Base-by-base conservation (phyloP, 2,329 filamentous ascomycete genomes). In the Trichophyton mentagrophytes region DNA sequence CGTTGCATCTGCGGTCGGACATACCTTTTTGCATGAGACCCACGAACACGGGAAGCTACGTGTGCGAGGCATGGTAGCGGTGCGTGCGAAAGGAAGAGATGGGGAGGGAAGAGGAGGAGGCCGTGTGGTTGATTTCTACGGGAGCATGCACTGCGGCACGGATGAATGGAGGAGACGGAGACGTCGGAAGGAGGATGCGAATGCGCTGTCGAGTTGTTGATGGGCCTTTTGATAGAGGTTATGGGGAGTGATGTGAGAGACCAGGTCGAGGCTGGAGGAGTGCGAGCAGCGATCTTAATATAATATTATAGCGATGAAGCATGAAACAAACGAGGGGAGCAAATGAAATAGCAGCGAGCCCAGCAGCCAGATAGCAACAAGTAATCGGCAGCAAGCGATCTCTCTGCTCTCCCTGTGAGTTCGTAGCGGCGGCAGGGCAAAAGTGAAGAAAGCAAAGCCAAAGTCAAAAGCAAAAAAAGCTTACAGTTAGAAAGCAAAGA, bases 41-140 rank as follows among this genome's bases (percentile, higher is more conserved):
- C 75, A 77, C 11, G 73, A 66, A 66, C 75, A 77, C 65, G 72
- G 74, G 62, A 77, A 77, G 64, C 74, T 72, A 66, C 74, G 74
- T 64, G 72, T 71, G 65, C 68, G 74, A 60, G 73, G 72, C 74
- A 75, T 75, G 65, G 62, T 60, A 53, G 47, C 47, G n/a, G 55
- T 40, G 27, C 33, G 55, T 44, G 55, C 55, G 55, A 40, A 30
- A 57, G 33, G 33, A 22, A 44, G 20, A 30, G 27, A 30, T 30
- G 27, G 30, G 47, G 20, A 33, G 22, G 27, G 27, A n/a, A 13
- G 38, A 57, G 20, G 8, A 40, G 15, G 13, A 53, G 9, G 49
- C 30, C 13, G 49, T 53, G 15, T 30, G 49, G 17, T 17, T 25
- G 49, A 13, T 30, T 53, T 53, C 49, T 53, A 53, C 49, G 22